These are phyloP conservation scores for Daldinia loculata DNA, from an alignment of 495 filamentous ascomycete species.

Conservation along the genomic window DNA sequence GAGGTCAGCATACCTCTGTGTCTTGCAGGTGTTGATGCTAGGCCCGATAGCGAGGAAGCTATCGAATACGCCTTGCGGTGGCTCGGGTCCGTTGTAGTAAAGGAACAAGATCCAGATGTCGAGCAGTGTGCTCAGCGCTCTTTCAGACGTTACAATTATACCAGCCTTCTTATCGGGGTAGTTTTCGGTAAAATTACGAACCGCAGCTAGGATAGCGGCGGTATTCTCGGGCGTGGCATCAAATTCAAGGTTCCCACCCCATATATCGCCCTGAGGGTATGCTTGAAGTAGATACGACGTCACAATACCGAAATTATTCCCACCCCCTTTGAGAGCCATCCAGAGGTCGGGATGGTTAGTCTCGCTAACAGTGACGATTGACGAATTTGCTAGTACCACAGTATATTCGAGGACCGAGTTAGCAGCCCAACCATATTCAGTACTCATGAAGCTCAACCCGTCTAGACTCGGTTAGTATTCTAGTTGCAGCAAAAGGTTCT, in stretches of 20 bases:
- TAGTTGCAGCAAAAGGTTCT: neutral
- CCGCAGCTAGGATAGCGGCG: slow-evolving; percentile 53
- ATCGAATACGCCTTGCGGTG: slow-evolving; percentile 63
- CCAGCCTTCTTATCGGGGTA: slow-evolving; percentile 62
- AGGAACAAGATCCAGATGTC: slow-evolving; percentile 69
- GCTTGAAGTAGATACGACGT: slow-evolving; percentile 59
- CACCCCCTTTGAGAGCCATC: slow-evolving; percentile 57
- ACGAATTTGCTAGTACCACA: slow-evolving; percentile 64
- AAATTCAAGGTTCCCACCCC: slow-evolving; percentile 65
- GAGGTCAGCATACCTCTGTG: slow-evolving; percentile 61
- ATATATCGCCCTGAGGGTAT: slow-evolving; percentile 59
- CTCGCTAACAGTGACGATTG: slow-evolving; percentile 58
- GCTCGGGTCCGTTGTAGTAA: slow-evolving; percentile 69
- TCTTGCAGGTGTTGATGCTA: slow-evolving; percentile 59
- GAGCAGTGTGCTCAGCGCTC: slow-evolving; percentile 52
- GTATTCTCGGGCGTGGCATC: slow-evolving; percentile 51
- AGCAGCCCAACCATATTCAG: slow-evolving; percentile 66
- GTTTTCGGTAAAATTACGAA: slow-evolving; percentile 62
- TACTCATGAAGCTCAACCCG: slow-evolving; percentile 60
- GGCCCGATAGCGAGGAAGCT: slow-evolving; percentile 63
- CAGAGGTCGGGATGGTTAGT: slow-evolving; percentile 53
- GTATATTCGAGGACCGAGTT: slow-evolving; percentile 64
- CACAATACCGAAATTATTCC: slow-evolving; percentile 62
- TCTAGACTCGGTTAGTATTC: slow-evolving; percentile 40
- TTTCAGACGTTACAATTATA: slow-evolving; percentile 63